Base-by-base conservation (phyloP, 2,329 filamentous ascomycete species). In the Dothideomycetidae sp. region DNA sequence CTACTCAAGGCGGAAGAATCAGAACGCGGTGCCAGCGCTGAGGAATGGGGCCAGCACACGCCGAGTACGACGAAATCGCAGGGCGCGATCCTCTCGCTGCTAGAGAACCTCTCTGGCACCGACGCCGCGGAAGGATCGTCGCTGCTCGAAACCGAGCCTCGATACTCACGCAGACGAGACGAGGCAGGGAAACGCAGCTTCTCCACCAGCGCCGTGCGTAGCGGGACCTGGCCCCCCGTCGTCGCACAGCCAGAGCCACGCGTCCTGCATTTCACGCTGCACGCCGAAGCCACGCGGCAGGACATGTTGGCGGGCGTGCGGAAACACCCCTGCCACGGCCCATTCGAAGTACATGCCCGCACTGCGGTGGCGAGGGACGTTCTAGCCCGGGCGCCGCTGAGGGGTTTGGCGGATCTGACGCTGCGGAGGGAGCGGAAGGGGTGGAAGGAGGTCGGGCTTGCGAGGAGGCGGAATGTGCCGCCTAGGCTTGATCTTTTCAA, bases 251-350 rank as follows among this genome's bases (percentile, higher is more conserved):
- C 37, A 37, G 33, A 35, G 11, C 37, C 23, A 32, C 40, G 35
- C 33, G 40, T 11, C 36, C 31, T 34, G 33, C 46, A 51, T 54
- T 66, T 64, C 47, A 57, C 62, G 37, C 47, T 66, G 26, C 53
- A 53, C 11, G 46, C 61, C 28, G 58, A 62, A 44, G 48, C 52
- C 5, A 56, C 57, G 5, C 54, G 51, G 26, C 50, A 48, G 21
- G 49, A 60, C 12, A 61, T 64, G 43, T 53, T 56, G 31, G 61
- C 64, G 42, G 56, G 53, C 19, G 51, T 66, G 40, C 53, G 62
- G 41, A 46, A 50, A 2, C 40, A 44, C 7, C 44, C 46, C 28
- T 58, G 50, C 40, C 48, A 55, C 32, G 55, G 54, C 11, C 28
- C 32, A 11, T 59, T 53, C 42, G 32, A 29, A 4, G 28, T 57